Conservation (phyloP, 352 stramenopile genomes). For the Aphanomyces invadans region DNA sequence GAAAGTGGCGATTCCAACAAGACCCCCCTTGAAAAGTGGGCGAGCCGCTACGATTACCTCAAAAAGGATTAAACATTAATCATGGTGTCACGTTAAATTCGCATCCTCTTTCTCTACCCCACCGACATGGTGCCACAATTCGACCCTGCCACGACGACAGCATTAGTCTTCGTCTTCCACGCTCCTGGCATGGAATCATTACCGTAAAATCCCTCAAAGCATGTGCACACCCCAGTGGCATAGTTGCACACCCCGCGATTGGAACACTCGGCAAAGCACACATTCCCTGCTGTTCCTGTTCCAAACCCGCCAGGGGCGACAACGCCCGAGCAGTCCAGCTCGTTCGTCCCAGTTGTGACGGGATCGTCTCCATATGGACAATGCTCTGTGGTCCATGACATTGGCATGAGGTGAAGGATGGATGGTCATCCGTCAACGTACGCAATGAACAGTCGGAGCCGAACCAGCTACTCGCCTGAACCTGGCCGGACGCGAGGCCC, state of each 20-base stretch:
- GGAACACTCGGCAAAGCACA: constrained; percentile 89
- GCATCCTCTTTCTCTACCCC: too few species aligned
- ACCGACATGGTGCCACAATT: constrained; percentile 14
- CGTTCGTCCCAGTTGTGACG: constrained; percentile 40
- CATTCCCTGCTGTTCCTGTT: constrained; percentile 55
- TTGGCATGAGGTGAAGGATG: constrained; percentile 8
- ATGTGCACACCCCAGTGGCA: constrained; percentile 69
- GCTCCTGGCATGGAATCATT: too few species aligned
- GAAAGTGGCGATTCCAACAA: neutral
- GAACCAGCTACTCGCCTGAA: constrained; percentile 84
- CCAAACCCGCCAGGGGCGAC: constrained; percentile 34
- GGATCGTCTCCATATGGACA: constrained; percentile 82
- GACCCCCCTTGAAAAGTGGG: constrained; percentile 15
- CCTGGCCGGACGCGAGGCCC: constrained; percentile 53
- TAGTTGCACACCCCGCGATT: constrained; percentile 90
- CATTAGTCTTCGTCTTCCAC: constrained; percentile 5
- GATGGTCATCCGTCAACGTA: constrained; percentile 31
- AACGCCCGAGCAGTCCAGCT: constrained; percentile 64
- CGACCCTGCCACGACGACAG: neutral
- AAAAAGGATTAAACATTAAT: constrained; percentile 14
- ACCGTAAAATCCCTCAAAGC: constrained; percentile 74
- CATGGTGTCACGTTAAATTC: neutral
- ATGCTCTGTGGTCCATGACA: constrained; percentile 34
- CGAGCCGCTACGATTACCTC: constrained; percentile 23
- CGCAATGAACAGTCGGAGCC: constrained; percentile 77